These are phyloP conservation scores for Mortierella sp. DNA, from an alignment of 371 early-diverging fungal genomes.

Conservation along the genomic window DNA sequence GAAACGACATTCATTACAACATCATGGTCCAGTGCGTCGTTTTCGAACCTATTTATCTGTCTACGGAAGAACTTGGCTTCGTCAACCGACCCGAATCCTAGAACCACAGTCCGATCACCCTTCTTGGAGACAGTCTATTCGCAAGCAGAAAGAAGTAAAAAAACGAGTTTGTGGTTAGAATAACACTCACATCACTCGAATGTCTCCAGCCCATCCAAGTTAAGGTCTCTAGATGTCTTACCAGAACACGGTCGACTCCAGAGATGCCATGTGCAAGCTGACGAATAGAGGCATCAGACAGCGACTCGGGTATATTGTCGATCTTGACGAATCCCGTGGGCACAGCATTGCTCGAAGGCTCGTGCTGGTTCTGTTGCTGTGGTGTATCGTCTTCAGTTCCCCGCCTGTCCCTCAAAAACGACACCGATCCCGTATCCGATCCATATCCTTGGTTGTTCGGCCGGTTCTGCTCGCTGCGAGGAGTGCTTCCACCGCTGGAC, in stretches of 20 bases:
- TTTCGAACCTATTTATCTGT: constrained; percentile 57
- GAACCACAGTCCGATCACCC: constrained; percentile 23
- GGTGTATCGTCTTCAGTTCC: background rate
- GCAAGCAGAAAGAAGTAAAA: background rate
- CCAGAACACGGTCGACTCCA: constrained; percentile 46
- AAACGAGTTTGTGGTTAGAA: background rate
- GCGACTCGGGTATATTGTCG: constrained; percentile 41
- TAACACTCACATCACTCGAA: background rate
- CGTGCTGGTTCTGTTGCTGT: constrained; percentile 4
- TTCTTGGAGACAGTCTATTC: constrained; percentile 39
- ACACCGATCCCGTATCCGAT: constrained; percentile 23
- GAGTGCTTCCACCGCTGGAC: constrained; percentile 30
- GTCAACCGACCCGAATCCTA: constrained; percentile 46
- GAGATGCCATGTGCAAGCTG: constrained; percentile 36
- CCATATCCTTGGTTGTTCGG: constrained; percentile 4
- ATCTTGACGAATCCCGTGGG: constrained; percentile 45
- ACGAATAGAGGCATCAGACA: constrained; percentile 35
- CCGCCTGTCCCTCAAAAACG: constrained; percentile 32
- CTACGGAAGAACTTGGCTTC: constrained; percentile 59
- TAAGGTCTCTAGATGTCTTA: constrained; percentile 1
- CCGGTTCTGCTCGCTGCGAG: constrained; percentile 25
- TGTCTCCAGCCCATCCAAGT: background rate
- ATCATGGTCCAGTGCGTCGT: too few relatives aligned
- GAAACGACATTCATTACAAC: too few relatives aligned
- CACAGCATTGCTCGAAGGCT: background rate